Percentiles rank a stretch among this genome's conserved stretches.
These are phyloP conservation scores for Fomitopsis serialis DNA, from an alignment of 768 basidiomycete species.

Conservation along the genomic window DNA sequence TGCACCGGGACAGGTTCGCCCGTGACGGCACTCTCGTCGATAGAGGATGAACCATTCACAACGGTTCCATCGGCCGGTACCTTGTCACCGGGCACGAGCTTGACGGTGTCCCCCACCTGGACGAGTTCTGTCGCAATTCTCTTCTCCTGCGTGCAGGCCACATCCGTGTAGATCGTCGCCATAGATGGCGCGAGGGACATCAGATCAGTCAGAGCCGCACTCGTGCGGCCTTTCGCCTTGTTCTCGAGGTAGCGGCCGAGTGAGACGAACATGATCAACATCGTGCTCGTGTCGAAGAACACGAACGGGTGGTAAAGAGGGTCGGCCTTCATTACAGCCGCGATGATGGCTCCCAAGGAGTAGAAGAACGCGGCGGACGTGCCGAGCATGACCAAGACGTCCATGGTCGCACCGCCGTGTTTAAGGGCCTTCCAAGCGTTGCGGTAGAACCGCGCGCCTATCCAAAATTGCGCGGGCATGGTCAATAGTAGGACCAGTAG, in stretches of 20 bases:
- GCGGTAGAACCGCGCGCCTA: slow-evolving; percentile 82
- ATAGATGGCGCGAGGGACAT: slow-evolving; percentile 94
- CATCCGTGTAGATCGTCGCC: slow-evolving; percentile 92
- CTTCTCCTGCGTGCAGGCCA: slow-evolving; percentile 77
- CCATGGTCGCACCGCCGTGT: slow-evolving; percentile 93
- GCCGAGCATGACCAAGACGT: slow-evolving; percentile 93
- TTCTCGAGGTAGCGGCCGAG: slow-evolving; percentile 96
- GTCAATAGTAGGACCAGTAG: slow-evolving; percentile 70
- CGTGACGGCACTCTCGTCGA: slow-evolving; percentile 96
- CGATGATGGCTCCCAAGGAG: slow-evolving; percentile 67
- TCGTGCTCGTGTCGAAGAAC: slow-evolving; percentile 98
- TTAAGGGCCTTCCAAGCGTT: slow-evolving; percentile 88
- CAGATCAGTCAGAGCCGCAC: slow-evolving; percentile 92
- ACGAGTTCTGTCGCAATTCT: slow-evolving; percentile 91
- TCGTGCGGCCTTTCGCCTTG: slow-evolving; percentile 94
- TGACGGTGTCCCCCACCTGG: slow-evolving; percentile 89
- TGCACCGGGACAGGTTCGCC: slow-evolving; percentile 88
- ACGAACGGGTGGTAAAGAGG: slow-evolving; percentile 74
- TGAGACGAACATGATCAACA: slow-evolving; percentile 96
- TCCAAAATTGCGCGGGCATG: slow-evolving; percentile 90
- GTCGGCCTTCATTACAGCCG: slow-evolving; percentile 57
- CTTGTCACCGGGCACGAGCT: slow-evolving; percentile 95
- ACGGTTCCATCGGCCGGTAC: slow-evolving; percentile 95
- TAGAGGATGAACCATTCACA: slow-evolving; percentile 74
- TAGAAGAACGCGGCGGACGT: slow-evolving; percentile 94